Percentiles rank a stretch among this genome's conserved stretches.
These are phyloP conservation scores for Saksenaea oblongispora DNA, from an alignment of 371 early-diverging fungal species.

Conservation along the genomic window DNA sequence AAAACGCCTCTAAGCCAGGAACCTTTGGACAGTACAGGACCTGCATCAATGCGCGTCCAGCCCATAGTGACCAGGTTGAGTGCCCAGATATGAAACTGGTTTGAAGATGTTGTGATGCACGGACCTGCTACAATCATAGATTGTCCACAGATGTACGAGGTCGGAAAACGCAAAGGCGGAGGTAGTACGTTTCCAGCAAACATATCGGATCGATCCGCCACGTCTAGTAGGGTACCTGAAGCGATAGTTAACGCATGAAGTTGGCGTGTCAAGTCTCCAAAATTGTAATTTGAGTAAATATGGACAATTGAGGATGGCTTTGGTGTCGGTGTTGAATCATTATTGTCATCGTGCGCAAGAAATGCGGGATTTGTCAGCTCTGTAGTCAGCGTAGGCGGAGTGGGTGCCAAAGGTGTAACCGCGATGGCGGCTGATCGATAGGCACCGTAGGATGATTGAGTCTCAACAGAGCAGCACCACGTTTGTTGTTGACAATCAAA, in stretches of 20 bases:
- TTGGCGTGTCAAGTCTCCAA: constrained; percentile 59
- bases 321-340: constrained; percentile 17
- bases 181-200: constrained; percentile 55
- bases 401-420: constrained; percentile 33
- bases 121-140: constrained; percentile 72
- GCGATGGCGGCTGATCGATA: constrained; percentile 70
- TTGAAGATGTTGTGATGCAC: constrained; percentile 55
- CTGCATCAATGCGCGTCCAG: constrained; percentile 72
- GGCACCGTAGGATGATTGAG: constrained; percentile 65
- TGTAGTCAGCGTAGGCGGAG: constrained; percentile 18
- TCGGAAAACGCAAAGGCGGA: constrained; percentile 76
- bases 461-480: constrained; percentile 59
- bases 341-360: constrained; percentile 17
- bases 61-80: constrained; percentile 57
- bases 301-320: constrained; percentile 22
- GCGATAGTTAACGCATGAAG: constrained; percentile 58
- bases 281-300: constrained; percentile 73
- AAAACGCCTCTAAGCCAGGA: constrained; percentile 75
- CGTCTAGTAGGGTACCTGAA: constrained; percentile 30
- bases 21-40: constrained; percentile 59
- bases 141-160: constrained; percentile 64
- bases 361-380: constrained; percentile 1
- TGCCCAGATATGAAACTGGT: constrained; percentile 74
- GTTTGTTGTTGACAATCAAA: constrained; percentile 53
- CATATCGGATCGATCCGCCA: constrained; percentile 59